These are phyloP conservation scores for Fusarium gaditjirri DNA, from an alignment of 2,329 filamentous ascomycete species.

Conservation along the genomic window DNA sequence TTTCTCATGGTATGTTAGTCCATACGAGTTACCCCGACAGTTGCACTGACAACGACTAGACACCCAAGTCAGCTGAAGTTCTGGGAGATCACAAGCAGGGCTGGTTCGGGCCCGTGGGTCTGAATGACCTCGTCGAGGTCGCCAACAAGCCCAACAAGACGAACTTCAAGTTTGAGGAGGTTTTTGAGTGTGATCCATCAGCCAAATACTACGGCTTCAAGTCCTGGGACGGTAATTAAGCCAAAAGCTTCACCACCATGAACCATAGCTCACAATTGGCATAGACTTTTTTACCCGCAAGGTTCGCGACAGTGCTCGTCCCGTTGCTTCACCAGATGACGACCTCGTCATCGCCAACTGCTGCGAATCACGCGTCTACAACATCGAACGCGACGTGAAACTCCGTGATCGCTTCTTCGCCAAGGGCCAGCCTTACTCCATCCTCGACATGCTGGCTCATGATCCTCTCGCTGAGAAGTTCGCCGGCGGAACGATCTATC, in stretches of 20 bases:
- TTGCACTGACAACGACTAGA: slow-evolving; percentile 42
- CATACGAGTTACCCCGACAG: fast-evolving
- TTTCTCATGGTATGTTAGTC: slow-evolving; percentile 56
- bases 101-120: slow-evolving; percentile 65
- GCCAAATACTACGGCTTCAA: slow-evolving; percentile 67
- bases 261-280: neutral
- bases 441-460: slow-evolving; percentile 70
- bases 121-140: slow-evolving; percentile 60
- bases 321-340: slow-evolving; percentile 67
- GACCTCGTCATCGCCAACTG: slow-evolving; percentile 66
- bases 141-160: slow-evolving; percentile 59
- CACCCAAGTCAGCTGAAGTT: slow-evolving; percentile 64
- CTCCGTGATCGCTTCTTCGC: slow-evolving; percentile 73
- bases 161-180: slow-evolving; percentile 63
- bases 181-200: slow-evolving; percentile 68
- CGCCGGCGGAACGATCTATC: slow-evolving; percentile 73
- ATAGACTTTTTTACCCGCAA: slow-evolving; percentile 72
- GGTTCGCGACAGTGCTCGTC: slow-evolving; percentile 64
- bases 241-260: neutral
- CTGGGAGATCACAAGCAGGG: slow-evolving; percentile 56
- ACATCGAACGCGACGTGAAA: slow-evolving; percentile 60
- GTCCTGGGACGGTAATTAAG: slow-evolving; percentile 69
- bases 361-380: slow-evolving; percentile 72
- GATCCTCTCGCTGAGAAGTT: slow-evolving; percentile 66
- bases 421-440: slow-evolving; percentile 75